Evolutionary conservation across 805 yeast genomes (phyloP), one percentile per base, ranked within the genome.

Genomic region (Ascoidea tarda): DNA sequence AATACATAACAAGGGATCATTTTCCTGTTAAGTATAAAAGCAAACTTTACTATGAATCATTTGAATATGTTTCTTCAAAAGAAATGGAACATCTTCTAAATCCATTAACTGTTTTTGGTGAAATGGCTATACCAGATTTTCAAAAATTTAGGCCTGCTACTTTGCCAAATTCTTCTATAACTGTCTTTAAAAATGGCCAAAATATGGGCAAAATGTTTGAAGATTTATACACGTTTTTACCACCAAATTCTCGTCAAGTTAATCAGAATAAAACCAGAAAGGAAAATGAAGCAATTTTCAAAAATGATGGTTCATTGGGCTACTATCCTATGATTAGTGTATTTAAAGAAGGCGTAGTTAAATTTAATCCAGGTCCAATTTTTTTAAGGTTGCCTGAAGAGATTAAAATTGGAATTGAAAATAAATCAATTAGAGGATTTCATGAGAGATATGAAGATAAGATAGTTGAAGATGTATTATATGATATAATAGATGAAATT

Each of bases 241-340:
- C 97, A 0, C 90, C 95, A 2, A 73, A 82, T 53, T 78, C 90
- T 46, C 28, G 28, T 21, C 28, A 21, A 21, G 28, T 21, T 21
- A 21, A 21, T 81, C 78, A 55, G 66, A 75, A 48, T 69, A 69
- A 48, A 69, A 68, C 52, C 68, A 69, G 55, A 73, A 71, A 47
- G 67, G 60, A 33, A 46, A 21, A 16, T 33, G 49, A 48, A 31
- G 32, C 53, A 4, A 38, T 38, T 38, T 57, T 69, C 61, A 78
- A 60, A 12, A 95, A 93, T 63, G 96, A 93, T 63, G 96, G 96
- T 0, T 70, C 79, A 47, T 67, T 88, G 52, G 99, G 98, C 0
- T 93, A 93, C 63, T 93, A 82, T 66, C 98, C 99, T 1, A 87
- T 89, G 70, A 73, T 87, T 42, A 85, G 96, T 52, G 85, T 84